Percentiles rank a stretch among this genome's conserved stretches.
phyloP scores from a whole-genome alignment of 345 rosid species.

The Eutrema japonicum region DNA sequence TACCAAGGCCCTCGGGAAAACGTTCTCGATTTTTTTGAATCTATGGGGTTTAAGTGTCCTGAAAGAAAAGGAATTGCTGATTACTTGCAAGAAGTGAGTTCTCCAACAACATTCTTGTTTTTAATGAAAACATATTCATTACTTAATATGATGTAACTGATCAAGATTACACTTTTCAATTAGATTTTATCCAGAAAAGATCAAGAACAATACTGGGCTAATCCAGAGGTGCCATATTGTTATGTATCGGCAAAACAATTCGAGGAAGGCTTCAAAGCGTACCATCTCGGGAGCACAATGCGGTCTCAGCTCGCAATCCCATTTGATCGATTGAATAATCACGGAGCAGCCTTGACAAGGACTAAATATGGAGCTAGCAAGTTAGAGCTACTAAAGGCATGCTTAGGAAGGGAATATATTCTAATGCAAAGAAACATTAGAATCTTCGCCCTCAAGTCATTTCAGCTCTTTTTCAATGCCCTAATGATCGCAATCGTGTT shows the following conservation, averaged over 20 bases:
- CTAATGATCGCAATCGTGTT: conserved; percentile 17
- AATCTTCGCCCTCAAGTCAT: conserved; percentile 57
- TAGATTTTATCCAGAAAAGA: conserved; percentile 81
- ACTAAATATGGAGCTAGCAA: conserved; percentile 55
- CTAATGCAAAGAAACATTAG: conserved; percentile 69
- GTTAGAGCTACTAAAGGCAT: conserved; percentile 59
- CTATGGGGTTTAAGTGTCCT: conserved; percentile 76
- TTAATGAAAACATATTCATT: neutral
- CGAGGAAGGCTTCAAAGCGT: conserved; percentile 56
- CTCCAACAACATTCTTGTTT: neutral
- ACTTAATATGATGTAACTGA: neutral
- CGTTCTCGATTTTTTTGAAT: conserved; percentile 59
- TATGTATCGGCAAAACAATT: conserved; percentile 57
- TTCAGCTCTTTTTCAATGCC: conserved; percentile 40
- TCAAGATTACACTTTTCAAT: neutral
- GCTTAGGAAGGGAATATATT: conserved; percentile 56
- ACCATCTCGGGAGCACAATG: conserved; percentile 47
- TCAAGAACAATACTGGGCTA: conserved; percentile 69
- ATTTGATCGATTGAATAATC: conserved; percentile 55
- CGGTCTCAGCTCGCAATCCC: conserved; percentile 53
- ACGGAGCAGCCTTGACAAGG: conserved; percentile 61
- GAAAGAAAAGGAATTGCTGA: conserved; percentile 78
- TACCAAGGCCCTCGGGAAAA: conserved; percentile 74
- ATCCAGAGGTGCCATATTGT: conserved; percentile 52
- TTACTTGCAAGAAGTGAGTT: conserved; percentile 78